Base-by-base conservation (phyloP, 805 yeast species). In the Starmerella powellii region DNA sequence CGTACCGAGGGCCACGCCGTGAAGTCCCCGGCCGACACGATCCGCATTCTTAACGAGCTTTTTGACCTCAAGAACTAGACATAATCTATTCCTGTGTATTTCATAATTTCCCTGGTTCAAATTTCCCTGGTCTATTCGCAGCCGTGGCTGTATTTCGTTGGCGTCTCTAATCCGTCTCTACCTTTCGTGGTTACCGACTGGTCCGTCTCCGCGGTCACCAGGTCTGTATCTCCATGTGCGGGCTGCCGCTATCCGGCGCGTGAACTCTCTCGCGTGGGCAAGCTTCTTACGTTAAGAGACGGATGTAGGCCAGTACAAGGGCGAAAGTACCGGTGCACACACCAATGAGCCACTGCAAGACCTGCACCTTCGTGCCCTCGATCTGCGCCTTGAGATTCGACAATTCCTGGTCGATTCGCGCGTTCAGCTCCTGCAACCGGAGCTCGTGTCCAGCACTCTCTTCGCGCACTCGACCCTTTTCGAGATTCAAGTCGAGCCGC, bases 241-340 rank as follows among this genome's bases (percentile, higher is more conserved):
- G n/a, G n/a, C n/a, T n/a, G n/a, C n/a, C n/a, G n/a, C n/a, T n/a
- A n/a, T n/a, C n/a, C n/a, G n/a, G n/a, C n/a, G n/a, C n/a, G n/a
- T n/a, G n/a, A n/a, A n/a, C n/a, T n/a, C n/a, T n/a, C n/a, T n/a
- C n/a, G n/a, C n/a, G n/a, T n/a, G n/a, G n/a, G n/a, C n/a, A n/a
- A n/a, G n/a, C n/a, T n/a, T 5, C 30, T 34, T 26, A 82, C 8
- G 84, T 74, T 38, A 84, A 66, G 53, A 91, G 67, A 54, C 98
- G 72, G 38, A 87, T 83, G 60, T 91, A 91, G 1, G 97, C 96
- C 54, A 88, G 65, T 39, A 91, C 81, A 45, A 91, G 70, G 12
- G 97, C 97, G 63, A 88, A 84, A 1, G 96, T 83, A 80, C 97
- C 98, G 1, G 97, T 87, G 58, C 94, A 83, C 16, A 91, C 96